Evolutionary conservation across 805 yeast species (phyloP).

Genomic region (Nakazawaea wickerhamii): DNA sequence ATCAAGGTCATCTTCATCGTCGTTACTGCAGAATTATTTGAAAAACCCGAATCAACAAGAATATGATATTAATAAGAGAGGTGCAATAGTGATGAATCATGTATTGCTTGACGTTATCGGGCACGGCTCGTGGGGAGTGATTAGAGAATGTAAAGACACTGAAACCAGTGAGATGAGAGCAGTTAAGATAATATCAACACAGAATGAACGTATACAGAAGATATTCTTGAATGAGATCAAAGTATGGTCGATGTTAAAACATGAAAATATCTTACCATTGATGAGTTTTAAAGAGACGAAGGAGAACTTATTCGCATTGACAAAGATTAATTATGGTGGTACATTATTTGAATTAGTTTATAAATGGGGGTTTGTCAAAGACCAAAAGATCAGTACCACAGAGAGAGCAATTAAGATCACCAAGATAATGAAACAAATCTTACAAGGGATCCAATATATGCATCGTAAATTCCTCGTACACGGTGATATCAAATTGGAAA

Average conservation of each 20-base stretch:
- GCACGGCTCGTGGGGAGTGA: constrained; percentile 86
- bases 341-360: constrained; percentile 73
- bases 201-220: constrained; percentile 42
- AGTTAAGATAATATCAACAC: constrained; percentile 24
- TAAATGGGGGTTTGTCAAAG: constrained; percentile 51
- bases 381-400: constrained; percentile 24
- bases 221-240: constrained; percentile 66
- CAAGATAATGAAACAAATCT: constrained; percentile 47
- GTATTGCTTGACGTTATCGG: constrained; percentile 72
- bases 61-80: constrained; percentile 53
- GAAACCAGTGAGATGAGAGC: constrained; percentile 17
- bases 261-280: constrained; percentile 60
- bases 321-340: constrained; percentile 66
- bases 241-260: constrained; percentile 69
- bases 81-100: constrained; percentile 57
- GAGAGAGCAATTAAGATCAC: constrained; percentile 30
- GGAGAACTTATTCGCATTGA: constrained; percentile 60
- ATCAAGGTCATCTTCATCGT: constrained; percentile 11
- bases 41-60: constrained; percentile 24
- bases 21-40: constrained; percentile 21
- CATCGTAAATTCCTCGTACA: constrained; percentile 60
- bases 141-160: constrained; percentile 55
- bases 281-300: constrained; percentile 56
- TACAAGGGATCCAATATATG: constrained; percentile 56
- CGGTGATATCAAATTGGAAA: constrained; percentile 80